These are phyloP conservation scores for Flagelloscypha sp. DNA, from an alignment of 768 basidiomycete species.

Conservation along the genomic window DNA sequence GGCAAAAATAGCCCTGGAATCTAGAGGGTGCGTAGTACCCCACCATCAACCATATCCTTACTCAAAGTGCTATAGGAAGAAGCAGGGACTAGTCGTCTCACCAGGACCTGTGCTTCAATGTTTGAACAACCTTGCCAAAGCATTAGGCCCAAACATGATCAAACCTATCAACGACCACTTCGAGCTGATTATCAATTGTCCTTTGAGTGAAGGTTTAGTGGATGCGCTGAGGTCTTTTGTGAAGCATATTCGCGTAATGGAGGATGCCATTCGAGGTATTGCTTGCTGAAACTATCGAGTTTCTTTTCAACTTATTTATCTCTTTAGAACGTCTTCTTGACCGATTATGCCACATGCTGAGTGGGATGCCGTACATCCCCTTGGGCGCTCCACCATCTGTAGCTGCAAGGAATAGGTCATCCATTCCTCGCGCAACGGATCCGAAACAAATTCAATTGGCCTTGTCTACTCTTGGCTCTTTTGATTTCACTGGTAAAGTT, in stretches of 20 bases:
- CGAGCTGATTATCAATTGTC: too few relatives aligned
- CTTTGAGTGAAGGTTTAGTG: too few relatives aligned
- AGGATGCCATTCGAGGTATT: conserved; percentile 44
- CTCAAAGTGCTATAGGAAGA: too few relatives aligned
- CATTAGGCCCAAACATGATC: conserved; percentile 41
- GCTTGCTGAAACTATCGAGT: conserved; percentile 17
- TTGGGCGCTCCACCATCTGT: conserved; percentile 31
- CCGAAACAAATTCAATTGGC: conserved; percentile 26
- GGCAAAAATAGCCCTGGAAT: conserved; percentile 34
- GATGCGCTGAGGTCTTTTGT: too few relatives aligned
- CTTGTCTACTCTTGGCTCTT: conserved; percentile 34
- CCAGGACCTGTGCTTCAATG: conserved; percentile 44
- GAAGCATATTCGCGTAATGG: too few relatives aligned
- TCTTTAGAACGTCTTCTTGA: conserved; percentile 40
- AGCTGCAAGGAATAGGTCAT: conserved; percentile 9
- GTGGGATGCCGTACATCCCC: conserved; percentile 33
- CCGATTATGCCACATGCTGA: conserved; percentile 31
- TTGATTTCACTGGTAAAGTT: conserved; percentile 37
- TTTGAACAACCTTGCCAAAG: conserved; percentile 38
- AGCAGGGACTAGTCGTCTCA: too few relatives aligned
- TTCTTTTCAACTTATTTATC: neutral
- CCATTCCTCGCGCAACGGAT: conserved; percentile 1
- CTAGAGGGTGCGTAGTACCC: conserved; percentile 36
- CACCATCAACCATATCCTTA: neutral
- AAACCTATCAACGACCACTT: too few relatives aligned